phyloP scores from a whole-genome alignment of 1,139 yeast genomes.

The Blastobotrys capitulatus region DNA sequence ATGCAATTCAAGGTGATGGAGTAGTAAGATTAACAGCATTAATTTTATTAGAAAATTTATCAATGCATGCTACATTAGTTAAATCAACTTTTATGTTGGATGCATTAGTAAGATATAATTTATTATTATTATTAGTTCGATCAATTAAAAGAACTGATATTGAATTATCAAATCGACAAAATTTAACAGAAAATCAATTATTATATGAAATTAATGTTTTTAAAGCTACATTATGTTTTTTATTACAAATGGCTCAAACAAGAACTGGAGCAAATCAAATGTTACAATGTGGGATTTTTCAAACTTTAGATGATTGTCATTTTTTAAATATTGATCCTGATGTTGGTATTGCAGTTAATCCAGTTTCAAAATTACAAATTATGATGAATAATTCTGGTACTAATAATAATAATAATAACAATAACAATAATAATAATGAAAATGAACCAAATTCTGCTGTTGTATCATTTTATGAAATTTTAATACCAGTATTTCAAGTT shows the following conservation, averaged over 20 bases:
- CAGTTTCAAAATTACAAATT: no score
- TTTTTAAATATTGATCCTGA: conserved; percentile 74
- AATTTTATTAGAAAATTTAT: conserved; percentile 62
- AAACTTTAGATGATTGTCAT: conserved; percentile 50
- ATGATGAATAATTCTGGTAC: neutral
- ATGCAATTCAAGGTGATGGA: conserved; percentile 77
- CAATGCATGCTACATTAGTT: conserved; percentile 49
- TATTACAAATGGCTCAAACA: conserved; percentile 70
- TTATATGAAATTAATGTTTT: conserved; percentile 72
- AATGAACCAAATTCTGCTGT: neutral
- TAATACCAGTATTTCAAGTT: conserved; percentile 75
- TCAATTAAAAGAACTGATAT: conserved; percentile 67
- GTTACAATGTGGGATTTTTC: conserved; percentile 64
- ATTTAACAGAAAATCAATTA: conserved; percentile 28
- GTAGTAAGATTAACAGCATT: conserved; percentile 72
- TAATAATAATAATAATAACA: neutral
- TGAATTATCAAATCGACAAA: conserved; percentile 36
- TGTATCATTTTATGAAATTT: conserved; percentile 51
- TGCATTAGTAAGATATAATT: conserved; percentile 57
- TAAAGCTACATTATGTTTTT: conserved; percentile 62
- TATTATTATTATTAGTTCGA: conserved; percentile 58
- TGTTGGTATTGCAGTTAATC: conserved; percentile 45
- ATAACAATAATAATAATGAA: neutral
- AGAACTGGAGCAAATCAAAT: conserved; percentile 72
- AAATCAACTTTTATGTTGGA: conserved; percentile 56